Evolutionary conservation across 2,329 filamentous ascomycete genomes (phyloP).

Genomic region (Nemania sp.): DNA sequence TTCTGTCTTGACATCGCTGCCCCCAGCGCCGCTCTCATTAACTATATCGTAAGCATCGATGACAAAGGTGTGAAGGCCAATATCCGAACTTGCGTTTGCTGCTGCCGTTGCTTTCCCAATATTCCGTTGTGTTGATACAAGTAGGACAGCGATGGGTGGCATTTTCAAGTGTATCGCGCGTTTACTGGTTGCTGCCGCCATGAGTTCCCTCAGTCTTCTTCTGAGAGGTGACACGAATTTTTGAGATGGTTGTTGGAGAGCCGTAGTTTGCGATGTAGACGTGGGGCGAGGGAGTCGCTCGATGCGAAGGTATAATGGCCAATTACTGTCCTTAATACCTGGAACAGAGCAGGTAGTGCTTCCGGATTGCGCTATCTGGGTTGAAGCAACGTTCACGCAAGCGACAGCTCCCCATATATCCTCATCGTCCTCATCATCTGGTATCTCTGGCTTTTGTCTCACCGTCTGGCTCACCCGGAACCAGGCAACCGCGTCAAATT

Average conservation of each 20-base stretch:
- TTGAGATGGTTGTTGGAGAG: constrained; percentile 50
- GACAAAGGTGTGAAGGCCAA: constrained; percentile 85
- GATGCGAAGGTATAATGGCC: constrained; percentile 87
- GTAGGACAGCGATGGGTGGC: constrained; percentile 82
- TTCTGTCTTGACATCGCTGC: constrained; percentile 91
- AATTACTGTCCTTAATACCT: constrained; percentile 73
- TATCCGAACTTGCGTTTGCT: constrained; percentile 76
- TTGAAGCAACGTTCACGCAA: constrained; percentile 81
- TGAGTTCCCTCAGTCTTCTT: constrained; percentile 77
- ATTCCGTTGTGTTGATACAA: constrained; percentile 88
- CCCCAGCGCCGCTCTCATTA: constrained; percentile 85
- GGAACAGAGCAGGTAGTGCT: constrained; percentile 82
- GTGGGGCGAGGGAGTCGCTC: constrained; percentile 63
- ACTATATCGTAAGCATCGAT: constrained; percentile 94
- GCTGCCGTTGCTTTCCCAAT: constrained; percentile 90
- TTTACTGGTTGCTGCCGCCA: constrained; percentile 85
- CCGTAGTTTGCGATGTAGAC: constrained; percentile 44
- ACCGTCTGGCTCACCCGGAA: constrained; percentile 83
- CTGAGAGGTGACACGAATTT: constrained; percentile 62
- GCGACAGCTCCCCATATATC: constrained; percentile 85
- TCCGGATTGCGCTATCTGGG: constrained; percentile 89
- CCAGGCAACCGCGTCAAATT: constrained; percentile 75
- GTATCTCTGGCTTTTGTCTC: constrained; percentile 54
- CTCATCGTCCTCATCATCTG: constrained; percentile 62
- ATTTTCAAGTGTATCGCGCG: constrained; percentile 84